Percentiles rank a stretch among this genome's conserved stretches.
Evolutionary conservation across 768 basidiomycete genomes (phyloP).

Genomic region (Boletus vinaceobasis): DNA sequence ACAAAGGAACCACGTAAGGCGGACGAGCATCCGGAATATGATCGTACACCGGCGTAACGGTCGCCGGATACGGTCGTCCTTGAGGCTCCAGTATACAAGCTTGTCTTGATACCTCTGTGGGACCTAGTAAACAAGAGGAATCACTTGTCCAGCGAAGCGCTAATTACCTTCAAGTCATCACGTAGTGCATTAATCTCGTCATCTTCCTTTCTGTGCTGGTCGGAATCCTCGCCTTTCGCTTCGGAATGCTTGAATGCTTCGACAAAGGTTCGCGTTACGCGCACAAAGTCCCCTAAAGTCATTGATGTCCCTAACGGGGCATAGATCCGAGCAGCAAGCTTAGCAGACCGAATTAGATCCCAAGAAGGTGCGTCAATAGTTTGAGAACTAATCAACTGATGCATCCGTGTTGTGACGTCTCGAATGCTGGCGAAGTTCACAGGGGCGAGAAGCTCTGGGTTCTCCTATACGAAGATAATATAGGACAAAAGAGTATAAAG

Average conservation of each 20-base stretch:
- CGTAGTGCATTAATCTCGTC: slow-evolving; percentile 36
- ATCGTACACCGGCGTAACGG: slow-evolving; percentile 55
- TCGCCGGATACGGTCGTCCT: slow-evolving; percentile 80
- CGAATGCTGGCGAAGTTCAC: slow-evolving; percentile 62
- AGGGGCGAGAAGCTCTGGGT: slow-evolving; percentile 69
- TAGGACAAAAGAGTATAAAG: neutral
- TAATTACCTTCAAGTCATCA: slow-evolving; percentile 57
- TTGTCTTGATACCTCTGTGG: slow-evolving; percentile 70
- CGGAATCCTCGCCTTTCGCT: slow-evolving; percentile 22
- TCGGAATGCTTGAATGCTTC: slow-evolving; percentile 63
- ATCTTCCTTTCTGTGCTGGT: slow-evolving; percentile 24
- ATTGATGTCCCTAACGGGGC: slow-evolving; percentile 85
- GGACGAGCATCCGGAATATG: slow-evolving; percentile 59
- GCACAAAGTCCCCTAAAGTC: slow-evolving; percentile 81
- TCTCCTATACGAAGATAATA: slow-evolving; percentile 40
- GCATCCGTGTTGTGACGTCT: slow-evolving; percentile 56
- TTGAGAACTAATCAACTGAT: slow-evolving; percentile 67
- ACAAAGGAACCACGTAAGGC: slow-evolving; percentile 59
- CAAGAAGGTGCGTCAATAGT: slow-evolving; percentile 86
- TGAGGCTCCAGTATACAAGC: slow-evolving; percentile 64
- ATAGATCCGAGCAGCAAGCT: slow-evolving; percentile 77
- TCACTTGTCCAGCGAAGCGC: neutral
- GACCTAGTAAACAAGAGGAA: neutral
- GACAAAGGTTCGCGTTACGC: slow-evolving; percentile 69
- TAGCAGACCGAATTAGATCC: slow-evolving; percentile 70